Evolutionary conservation across 306 rosid species (phyloP), one percentile per base, ranked within the genome.

Genomic region (Corylus avellana): DNA sequence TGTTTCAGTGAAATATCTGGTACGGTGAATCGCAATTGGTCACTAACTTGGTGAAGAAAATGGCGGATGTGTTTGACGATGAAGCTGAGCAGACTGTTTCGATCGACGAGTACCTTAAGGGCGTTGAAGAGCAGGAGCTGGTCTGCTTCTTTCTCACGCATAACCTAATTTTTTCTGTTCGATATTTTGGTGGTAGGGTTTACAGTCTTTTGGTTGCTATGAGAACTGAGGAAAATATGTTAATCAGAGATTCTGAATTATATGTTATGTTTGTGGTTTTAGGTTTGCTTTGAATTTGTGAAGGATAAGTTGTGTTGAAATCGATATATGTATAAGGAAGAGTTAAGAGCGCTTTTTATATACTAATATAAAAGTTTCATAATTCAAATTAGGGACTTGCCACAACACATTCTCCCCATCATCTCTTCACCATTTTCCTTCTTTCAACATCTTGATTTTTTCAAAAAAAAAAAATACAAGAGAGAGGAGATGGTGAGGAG

Each of bases 71-170:
- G 7, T 91, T 89, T 74, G 97, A 85, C 35, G 97, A 94, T 70
- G 98, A 89, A 57, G 85, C 85, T 32, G 98, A 90, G 63, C 88
- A 85, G 62, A 86, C 97, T 1, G 75, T 91, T 64, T 88, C 99
- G 22, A 88, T 96, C 77, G 66, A 83, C 53, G 99, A 96, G 90
- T 96, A 93, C 76, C 91, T 96, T 2, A 73, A 93, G 69, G 93
- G 85, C 75, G 91, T 90, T 47, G 99, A 96, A 88, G 97, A 96
- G 13, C 92, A 86, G 69, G 99, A 96, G 79, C 90, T 96, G 94
- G 99, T 93, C 20, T 32, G 78, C 76, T 51, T 78, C 79, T 78
- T 58, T 44, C 18, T 49, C 47, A 14, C 25, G 8, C 73, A 67
- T 42, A 42, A 67, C 42, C 27, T 8, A 10, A n/a, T 4, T 67